These are phyloP conservation scores for Hansenula sp. DNA, from an alignment of 1,139 yeast species.

Conservation along the genomic window DNA sequence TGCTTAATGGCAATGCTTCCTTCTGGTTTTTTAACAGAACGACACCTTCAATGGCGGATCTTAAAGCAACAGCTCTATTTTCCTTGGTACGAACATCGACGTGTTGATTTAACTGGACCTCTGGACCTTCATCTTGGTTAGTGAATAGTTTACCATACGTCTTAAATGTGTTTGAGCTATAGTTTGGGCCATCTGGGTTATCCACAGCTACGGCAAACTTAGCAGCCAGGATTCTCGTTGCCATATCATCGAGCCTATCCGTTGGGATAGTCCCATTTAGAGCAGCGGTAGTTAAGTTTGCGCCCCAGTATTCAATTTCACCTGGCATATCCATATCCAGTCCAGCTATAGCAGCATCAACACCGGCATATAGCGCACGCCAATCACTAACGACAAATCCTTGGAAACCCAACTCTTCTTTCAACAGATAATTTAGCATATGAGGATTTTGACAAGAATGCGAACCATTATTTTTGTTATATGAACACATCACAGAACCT, in stretches of 20 bases:
- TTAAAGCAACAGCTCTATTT: conserved; percentile 42
- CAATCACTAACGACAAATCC: conserved; percentile 65
- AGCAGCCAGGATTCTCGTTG: conserved; percentile 49
- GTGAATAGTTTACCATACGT: conserved; percentile 40
- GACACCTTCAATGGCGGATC: conserved; percentile 46
- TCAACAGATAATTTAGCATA: conserved; percentile 46
- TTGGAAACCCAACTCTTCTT: conserved; percentile 59
- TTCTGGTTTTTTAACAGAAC: conserved; percentile 50
- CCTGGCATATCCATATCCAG: conserved; percentile 67
- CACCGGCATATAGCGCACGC: conserved; percentile 56
- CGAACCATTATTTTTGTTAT: conserved; percentile 51
- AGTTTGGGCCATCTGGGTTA: conserved; percentile 38
- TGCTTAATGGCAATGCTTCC: conserved; percentile 35
- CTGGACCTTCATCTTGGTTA: conserved; percentile 44
- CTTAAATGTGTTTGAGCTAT: conserved; percentile 50
- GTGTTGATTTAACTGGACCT: conserved; percentile 40
- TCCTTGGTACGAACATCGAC: conserved; percentile 37
- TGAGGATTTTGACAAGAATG: conserved; percentile 59
- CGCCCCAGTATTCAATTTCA: conserved; percentile 51
- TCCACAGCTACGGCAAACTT: conserved; percentile 40
- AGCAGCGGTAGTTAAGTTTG: conserved; percentile 50
- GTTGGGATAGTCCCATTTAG: conserved; percentile 50
- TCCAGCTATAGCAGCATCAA: conserved; percentile 51
- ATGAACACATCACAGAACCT: conserved; percentile 59
- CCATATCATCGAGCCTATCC: conserved; percentile 55